Conservation (phyloP, 2,329 filamentous ascomycete genomes). For the Paracorniculantispora psalliotae region DNA sequence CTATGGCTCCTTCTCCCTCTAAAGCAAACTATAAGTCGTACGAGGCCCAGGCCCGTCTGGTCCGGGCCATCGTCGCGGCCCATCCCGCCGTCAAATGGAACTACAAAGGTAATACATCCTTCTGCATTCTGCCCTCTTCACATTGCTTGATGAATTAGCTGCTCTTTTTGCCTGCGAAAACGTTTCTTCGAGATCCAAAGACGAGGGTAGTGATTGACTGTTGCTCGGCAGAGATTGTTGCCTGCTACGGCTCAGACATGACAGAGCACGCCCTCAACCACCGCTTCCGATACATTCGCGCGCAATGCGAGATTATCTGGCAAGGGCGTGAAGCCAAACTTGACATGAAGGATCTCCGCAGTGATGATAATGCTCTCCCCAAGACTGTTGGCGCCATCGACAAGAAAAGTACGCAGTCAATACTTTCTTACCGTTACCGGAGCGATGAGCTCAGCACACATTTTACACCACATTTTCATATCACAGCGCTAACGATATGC, state of each 20-base stretch:
- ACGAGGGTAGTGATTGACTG: slow-evolving; percentile 6
- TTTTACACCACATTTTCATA: neutral
- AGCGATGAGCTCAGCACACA: neutral
- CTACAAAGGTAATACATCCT: slow-evolving; percentile 50
- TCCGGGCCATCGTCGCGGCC: slow-evolving; percentile 57
- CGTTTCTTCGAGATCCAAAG: neutral
- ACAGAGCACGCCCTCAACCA: slow-evolving; percentile 45
- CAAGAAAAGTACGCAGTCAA: slow-evolving; percentile 34
- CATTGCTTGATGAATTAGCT: neutral
- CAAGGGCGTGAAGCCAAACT: slow-evolving; percentile 29
- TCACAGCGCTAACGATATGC: neutral
- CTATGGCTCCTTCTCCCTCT: slow-evolving; percentile 38
- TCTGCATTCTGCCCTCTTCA: slow-evolving; percentile 9
- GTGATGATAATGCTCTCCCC: slow-evolving; percentile 31
- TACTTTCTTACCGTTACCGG: neutral
- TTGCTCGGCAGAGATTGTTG: slow-evolving; percentile 38
- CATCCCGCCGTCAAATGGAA: slow-evolving; percentile 51
- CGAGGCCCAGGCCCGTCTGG: slow-evolving; percentile 55
- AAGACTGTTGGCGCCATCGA: slow-evolving; percentile 34
- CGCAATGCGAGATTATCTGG: slow-evolving; percentile 36
- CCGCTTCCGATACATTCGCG: slow-evolving; percentile 44
- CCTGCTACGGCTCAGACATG: slow-evolving; percentile 46
- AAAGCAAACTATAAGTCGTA: slow-evolving; percentile 56
- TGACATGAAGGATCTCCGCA: slow-evolving; percentile 39
- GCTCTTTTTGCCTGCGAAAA: neutral